Evolutionary conservation across 2,329 filamentous ascomycete species (phyloP), one percentile per base, ranked within the genome.

Genomic region (Annulohypoxylon truncatum): DNA sequence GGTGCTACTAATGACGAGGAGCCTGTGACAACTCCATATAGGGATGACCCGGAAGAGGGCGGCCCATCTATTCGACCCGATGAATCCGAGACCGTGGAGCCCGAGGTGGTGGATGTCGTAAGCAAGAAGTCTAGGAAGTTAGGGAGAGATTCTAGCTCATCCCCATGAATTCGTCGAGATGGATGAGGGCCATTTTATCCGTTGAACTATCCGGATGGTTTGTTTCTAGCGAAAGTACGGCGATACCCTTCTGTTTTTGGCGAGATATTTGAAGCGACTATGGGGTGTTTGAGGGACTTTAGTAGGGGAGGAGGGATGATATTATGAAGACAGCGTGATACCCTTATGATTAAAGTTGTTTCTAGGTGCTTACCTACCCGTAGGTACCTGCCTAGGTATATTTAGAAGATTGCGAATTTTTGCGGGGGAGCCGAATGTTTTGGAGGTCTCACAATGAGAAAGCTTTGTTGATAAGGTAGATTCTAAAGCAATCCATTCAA

Each of bases 31-130:
- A 50, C 51, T 13, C 66, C 63, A 18, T 69, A 71, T 24, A 42
- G 63, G 38, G 64, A 69, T 29, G 64, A 68, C 8, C 58, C 65
- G 18, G 67, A 68, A 9, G 60, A 47, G 3, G 63, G 58, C 29
- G 65, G 33, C 13, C 55, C 66, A 35, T 61, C 64, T 28, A 24
- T 52, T 35, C 35, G 44, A 29, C 24, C 33, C 3, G 57, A 65
- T 3, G 66, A 67, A 22, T 67, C 64, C 9, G 67, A 64, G 29
- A 51, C 55, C n/a, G 24, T 38, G 20, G 67, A 70, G 42, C 70
- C 70, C 1, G 70, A 65, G 31, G 69, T 70, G 29, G 64, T 71
- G 28, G 67, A 64, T n/a, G 53, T 72, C 9, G 63, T 71, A 15
- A 56, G 69, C 1, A 71, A 68, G 60, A 71, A 68, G 52, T 52